Evolutionary conservation across 352 stramenopile genomes (phyloP).

Genomic region (Globisporangium orthogonon): DNA sequence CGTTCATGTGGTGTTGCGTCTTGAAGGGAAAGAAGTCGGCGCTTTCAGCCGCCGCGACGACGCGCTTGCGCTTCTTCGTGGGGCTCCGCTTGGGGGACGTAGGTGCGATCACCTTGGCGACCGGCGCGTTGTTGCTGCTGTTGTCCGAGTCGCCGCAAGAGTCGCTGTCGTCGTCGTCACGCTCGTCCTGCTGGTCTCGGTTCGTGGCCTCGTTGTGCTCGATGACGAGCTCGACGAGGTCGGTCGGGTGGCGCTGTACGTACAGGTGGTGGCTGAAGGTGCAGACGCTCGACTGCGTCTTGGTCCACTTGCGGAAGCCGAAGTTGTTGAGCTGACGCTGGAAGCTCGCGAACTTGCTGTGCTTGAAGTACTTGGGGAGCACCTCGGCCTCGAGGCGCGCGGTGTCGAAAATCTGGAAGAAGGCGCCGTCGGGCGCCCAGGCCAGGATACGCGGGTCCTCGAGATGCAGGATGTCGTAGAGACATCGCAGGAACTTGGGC

Average conservation of each 20-base stretch:
- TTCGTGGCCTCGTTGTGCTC: constrained; percentile 81
- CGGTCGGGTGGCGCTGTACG: constrained; percentile 58
- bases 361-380: constrained; percentile 87
- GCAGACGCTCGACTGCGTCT: constrained; percentile 75
- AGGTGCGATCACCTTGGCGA: no score
- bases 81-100: no score
- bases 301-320: constrained; percentile 67
- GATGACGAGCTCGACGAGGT: constrained; percentile 74
- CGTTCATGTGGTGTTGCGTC: no score
- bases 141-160: no score
- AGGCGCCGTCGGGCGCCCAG: constrained; percentile 39
- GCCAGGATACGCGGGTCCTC: constrained; percentile 44
- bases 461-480: constrained; percentile 45
- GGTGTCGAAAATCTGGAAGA: constrained; percentile 45
- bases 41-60: no score
- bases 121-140: no score
- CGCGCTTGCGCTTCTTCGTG: no score
- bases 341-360: constrained; percentile 87
- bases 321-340: constrained; percentile 89
- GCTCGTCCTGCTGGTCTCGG: no score
- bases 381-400: constrained; percentile 55
- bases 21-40: no score
- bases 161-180: no score
- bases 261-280: constrained; percentile 84
- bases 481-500: constrained; percentile 47